These are phyloP conservation scores for Ogataea trehaloabstinens DNA, from an alignment of 805 yeast genomes.

Conservation along the genomic window DNA sequence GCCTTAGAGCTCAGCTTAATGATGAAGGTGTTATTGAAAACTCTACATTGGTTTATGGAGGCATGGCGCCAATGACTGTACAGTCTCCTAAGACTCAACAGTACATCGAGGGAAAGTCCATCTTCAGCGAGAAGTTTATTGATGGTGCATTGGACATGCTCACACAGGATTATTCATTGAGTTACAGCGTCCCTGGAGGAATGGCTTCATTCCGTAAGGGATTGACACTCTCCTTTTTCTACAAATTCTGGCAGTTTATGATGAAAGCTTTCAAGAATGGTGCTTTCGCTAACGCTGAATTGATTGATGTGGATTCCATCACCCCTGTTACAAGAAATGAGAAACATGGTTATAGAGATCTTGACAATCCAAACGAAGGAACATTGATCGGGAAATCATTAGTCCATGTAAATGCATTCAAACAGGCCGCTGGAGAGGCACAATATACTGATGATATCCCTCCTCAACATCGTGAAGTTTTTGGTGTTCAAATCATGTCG, in stretches of 20 bases:
- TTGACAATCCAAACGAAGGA: constrained; percentile 37
- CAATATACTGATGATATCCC: constrained; percentile 45
- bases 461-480: constrained; percentile 38
- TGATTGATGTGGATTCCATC: constrained; percentile 31
- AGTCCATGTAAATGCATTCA: constrained; percentile 44
- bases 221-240: constrained; percentile 44
- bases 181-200: constrained; percentile 48
- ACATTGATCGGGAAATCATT: constrained; percentile 39
- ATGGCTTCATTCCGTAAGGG: constrained; percentile 46
- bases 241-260: constrained; percentile 39
- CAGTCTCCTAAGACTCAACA: constrained; percentile 35
- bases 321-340: constrained; percentile 37
- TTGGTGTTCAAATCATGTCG: constrained; percentile 44
- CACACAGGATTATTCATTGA: constrained; percentile 35
- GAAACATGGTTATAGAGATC: constrained; percentile 38
- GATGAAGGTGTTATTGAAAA: constrained; percentile 25
- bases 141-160: constrained; percentile 31
- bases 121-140: constrained; percentile 24
- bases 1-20: constrained; percentile 31
- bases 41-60: constrained; percentile 42
- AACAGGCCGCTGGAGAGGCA: constrained; percentile 49
- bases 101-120: constrained; percentile 21
- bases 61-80: constrained; percentile 47
- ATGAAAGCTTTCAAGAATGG: constrained; percentile 15
- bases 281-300: constrained; percentile 3